Base-by-base conservation (phyloP, 1,284 basidiomycete genomes). In the Pholiota adiposa region DNA sequence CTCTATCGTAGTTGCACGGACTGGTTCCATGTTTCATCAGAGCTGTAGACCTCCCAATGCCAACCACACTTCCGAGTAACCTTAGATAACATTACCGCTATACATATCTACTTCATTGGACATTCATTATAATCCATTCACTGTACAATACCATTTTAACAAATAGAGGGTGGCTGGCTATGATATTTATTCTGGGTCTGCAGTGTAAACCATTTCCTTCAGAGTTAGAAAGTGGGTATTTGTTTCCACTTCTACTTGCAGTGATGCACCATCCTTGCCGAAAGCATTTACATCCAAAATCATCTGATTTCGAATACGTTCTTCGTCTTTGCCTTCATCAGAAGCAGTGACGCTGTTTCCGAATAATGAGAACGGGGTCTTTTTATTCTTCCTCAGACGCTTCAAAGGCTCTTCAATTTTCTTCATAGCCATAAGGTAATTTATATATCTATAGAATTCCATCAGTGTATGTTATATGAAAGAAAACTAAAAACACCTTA, bases 331-430 rank as follows among this genome's bases (percentile, higher is more conserved):
- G 2, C 82, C 83, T 56, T 92, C 90, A 33, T 89, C 88, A 18
- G 89, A 87, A 51, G 80, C 79, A 34, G 74, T 73, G 11, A 75
- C 72, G 1, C 77, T 68, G 50, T 77, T 79, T 36, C 87, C 80
- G 69, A 97, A 96, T 25, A 95, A 77, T 1, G 92, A 91, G 71
- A 94, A 92, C 0, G 89, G 81, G 0, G 86, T 78, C 66, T 90
- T 93, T 69, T 93, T 92, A 40, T 90, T 90, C 72, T 93, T 96
- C 69, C 94, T 94, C 65, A 96, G 82, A 44, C 92, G 85, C 21
- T 89, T 81, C 31, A 97, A 77, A 6, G 93, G 90, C 68, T 96
- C 94, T 68, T 97, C 94, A 1, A 92, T 93, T 77, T 96, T 96
- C 72, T 88, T 92, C 81, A 96, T 94, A 4, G 87, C 86, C 4